Evolutionary conservation across 2,329 filamentous ascomycete genomes (phyloP).

Genomic region (Cyphellophora europaea): DNA sequence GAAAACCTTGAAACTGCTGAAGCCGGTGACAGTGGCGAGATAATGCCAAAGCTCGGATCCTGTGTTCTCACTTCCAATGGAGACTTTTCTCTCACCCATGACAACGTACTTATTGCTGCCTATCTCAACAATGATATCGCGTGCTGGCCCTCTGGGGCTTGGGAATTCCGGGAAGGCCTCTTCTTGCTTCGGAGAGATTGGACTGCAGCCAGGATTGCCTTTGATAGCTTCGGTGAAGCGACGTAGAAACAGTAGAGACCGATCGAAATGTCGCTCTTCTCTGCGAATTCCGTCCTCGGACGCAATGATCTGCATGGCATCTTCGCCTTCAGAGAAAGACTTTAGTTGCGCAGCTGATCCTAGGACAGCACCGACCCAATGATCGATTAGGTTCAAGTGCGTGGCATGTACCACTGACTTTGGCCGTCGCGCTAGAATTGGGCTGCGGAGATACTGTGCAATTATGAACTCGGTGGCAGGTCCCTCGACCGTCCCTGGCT

Average conservation of each 20-base stretch:
- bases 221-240: constrained; percentile 53
- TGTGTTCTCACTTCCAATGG: constrained; percentile 63
- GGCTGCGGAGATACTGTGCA: constrained; percentile 57
- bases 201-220: constrained; percentile 47
- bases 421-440: constrained; percentile 30
- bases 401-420: constrained; percentile 42
- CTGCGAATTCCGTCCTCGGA: constrained; percentile 40
- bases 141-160: constrained; percentile 31
- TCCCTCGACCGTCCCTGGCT: constrained; percentile 55
- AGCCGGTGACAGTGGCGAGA: constrained; percentile 61
- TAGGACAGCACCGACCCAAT: constrained; percentile 63
- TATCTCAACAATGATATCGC: constrained; percentile 26
- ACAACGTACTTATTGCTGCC: constrained; percentile 11
- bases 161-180: constrained; percentile 41
- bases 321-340: constrained; percentile 37
- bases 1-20: constrained; percentile 66
- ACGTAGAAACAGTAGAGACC: constrained; percentile 59
- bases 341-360: constrained; percentile 52
- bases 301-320: constrained; percentile 45
- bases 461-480: constrained; percentile 63
- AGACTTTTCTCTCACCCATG: constrained; percentile 16
- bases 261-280: constrained; percentile 55
- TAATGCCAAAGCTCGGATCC: constrained; percentile 58
- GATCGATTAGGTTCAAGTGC: constrained; percentile 62
- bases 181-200: constrained; percentile 34